Percentiles rank a stretch among this genome's conserved stretches.
Evolutionary conservation across 768 basidiomycete species (phyloP).

Genomic region (Leccinum disarticulatum): DNA sequence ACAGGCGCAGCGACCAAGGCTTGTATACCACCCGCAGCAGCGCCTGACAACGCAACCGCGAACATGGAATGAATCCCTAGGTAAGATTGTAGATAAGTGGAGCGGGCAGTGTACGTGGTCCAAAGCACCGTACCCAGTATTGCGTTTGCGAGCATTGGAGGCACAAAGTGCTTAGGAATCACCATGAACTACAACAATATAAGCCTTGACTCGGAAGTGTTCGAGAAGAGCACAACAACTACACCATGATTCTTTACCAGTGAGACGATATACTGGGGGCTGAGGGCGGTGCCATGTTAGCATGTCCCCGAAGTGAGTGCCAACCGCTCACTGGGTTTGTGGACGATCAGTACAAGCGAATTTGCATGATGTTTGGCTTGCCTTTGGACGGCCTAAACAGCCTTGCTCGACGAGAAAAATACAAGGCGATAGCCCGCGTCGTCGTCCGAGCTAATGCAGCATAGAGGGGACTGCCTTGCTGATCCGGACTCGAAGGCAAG

Average conservation of each 20-base stretch:
- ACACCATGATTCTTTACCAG: slow-evolving; percentile 71
- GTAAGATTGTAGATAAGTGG: slow-evolving; percentile 42
- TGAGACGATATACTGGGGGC: slow-evolving; percentile 52
- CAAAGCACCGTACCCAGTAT: slow-evolving; percentile 73
- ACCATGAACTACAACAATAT: slow-evolving; percentile 47
- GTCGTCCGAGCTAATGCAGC: slow-evolving; percentile 66
- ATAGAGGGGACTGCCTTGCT: slow-evolving; percentile 40
- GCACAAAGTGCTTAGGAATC: slow-evolving; percentile 70
- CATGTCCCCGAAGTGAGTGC: slow-evolving; percentile 65
- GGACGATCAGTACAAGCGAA: slow-evolving; percentile 4
- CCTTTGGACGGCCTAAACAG: slow-evolving; percentile 82
- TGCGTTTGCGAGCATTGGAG: slow-evolving; percentile 73
- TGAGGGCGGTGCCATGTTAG: slow-evolving; percentile 53
- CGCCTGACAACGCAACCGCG: slow-evolving; percentile 59
- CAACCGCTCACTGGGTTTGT: slow-evolving; percentile 64
- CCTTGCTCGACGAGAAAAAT: slow-evolving; percentile 78
- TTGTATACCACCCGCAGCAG: slow-evolving; percentile 65
- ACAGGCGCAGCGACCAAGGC: slow-evolving; percentile 74
- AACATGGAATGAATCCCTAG: slow-evolving; percentile 45
- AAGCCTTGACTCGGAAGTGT: neutral
- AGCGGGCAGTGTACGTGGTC: slow-evolving; percentile 61
- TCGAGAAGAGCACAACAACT: slow-evolving; percentile 23
- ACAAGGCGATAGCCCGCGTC: slow-evolving; percentile 60
- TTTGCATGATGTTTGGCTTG: slow-evolving; percentile 19
- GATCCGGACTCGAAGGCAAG: slow-evolving; percentile 16